Conservation (phyloP, 2,329 filamentous ascomycete genomes). For the Orbilia quercus region DNA sequence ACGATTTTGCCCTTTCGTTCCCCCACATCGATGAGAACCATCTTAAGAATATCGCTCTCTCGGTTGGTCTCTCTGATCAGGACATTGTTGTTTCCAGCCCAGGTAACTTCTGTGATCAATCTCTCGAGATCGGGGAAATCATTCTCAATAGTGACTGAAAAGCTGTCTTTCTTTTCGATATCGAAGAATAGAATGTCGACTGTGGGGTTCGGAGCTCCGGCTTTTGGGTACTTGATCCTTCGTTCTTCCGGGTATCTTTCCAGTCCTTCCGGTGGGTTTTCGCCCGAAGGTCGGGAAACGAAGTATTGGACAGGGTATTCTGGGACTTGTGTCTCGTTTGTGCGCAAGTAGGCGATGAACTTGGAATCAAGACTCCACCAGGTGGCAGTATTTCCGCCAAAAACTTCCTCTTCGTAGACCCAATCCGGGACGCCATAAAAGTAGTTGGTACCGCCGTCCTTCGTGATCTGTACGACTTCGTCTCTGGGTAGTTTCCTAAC, state of each 20-base stretch:
- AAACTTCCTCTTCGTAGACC: conserved; percentile 93
- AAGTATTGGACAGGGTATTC: conserved; percentile 96
- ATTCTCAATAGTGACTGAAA: conserved; percentile 79
- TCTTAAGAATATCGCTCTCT: conserved; percentile 88
- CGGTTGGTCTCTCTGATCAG: conserved; percentile 93
- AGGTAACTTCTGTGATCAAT: conserved; percentile 91
- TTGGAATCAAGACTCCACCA: conserved; percentile 96
- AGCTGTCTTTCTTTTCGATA: conserved; percentile 78
- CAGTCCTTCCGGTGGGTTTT: conserved; percentile 74
- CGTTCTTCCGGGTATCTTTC: conserved; percentile 91
- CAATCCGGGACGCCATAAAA: conserved; percentile 98
- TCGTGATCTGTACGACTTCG: conserved; percentile 78
- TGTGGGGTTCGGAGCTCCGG: conserved; percentile 89
- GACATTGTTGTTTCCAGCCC: conserved; percentile 83
- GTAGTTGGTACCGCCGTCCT: conserved; percentile 84
- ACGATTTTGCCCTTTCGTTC: conserved; percentile 80
- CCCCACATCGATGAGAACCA: conserved; percentile 83
- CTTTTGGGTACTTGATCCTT: conserved; percentile 96
- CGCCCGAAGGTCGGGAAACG: conserved; percentile 83
- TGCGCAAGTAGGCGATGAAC: conserved; percentile 89
- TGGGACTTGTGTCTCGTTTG: conserved; percentile 90
- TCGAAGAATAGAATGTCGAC: conserved; percentile 92
- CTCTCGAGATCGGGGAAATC: conserved; percentile 84
- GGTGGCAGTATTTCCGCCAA: conserved; percentile 80
- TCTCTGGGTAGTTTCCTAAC: conserved; percentile 75